A percentile compares a stretch with the other conserved stretches of the same genome.
Evolutionary conservation across 495 filamentous ascomycete species (phyloP).

Genomic region (Hyphodiscus hymeniophilus): DNA sequence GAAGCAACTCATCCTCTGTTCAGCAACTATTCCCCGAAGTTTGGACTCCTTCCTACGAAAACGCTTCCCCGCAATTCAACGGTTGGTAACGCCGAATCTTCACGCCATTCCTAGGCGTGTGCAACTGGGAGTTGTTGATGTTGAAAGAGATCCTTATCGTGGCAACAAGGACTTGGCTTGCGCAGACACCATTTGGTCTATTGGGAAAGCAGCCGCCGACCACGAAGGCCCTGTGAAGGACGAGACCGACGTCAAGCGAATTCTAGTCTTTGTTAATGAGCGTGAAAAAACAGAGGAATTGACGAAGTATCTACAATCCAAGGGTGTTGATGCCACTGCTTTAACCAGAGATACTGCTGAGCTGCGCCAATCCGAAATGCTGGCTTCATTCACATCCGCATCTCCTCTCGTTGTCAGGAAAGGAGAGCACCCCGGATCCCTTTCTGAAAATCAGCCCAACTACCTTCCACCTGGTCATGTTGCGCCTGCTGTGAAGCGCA

Average conservation of each 20-base stretch:
- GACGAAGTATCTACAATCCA: conserved; percentile 67
- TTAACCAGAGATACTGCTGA: conserved; percentile 74
- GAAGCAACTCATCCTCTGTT: conserved; percentile 87
- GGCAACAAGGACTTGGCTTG: conserved; percentile 88
- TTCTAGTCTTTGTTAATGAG: conserved; percentile 97
- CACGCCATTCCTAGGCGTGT: conserved; percentile 94
- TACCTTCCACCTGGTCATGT: conserved; percentile 17
- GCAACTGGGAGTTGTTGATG: conserved; percentile 87
- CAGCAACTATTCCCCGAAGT: conserved; percentile 86
- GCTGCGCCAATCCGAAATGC: conserved; percentile 61
- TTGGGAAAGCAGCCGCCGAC: conserved; percentile 67
- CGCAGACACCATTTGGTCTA: conserved; percentile 88
- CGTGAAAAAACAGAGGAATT: conserved; percentile 79
- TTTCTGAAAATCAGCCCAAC: conserved; percentile 22
- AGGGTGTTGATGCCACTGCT: conserved; percentile 80
- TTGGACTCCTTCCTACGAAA: conserved; percentile 75
- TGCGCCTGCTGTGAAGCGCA: conserved; percentile 20
- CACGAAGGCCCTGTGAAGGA: conserved; percentile 35
- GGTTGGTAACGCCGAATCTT: conserved; percentile 87
- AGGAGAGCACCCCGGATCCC: conserved; percentile 23
- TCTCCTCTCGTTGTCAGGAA: conserved; percentile 38
- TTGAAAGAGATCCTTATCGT: conserved; percentile 78
- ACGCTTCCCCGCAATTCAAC: conserved; percentile 70
- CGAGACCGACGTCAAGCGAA: conserved; percentile 61
- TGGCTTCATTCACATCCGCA: conserved; percentile 63